Percentiles rank a stretch among this genome's conserved stretches.
Evolutionary conservation across 169 alveolate genomes (phyloP).

Genomic region (Theileria equi): DNA sequence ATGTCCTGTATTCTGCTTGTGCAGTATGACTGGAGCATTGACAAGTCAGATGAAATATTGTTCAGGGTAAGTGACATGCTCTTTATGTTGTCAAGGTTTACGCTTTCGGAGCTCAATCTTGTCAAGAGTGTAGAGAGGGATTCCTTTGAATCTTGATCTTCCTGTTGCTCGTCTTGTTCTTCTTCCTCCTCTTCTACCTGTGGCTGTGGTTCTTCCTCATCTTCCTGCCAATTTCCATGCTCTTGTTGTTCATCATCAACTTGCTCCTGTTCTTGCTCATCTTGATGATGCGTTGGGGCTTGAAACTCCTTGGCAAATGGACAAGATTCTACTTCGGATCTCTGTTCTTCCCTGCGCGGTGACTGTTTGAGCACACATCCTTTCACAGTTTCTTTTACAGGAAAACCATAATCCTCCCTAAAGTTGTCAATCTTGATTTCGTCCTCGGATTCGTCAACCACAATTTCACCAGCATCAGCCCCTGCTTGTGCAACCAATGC

Average conservation of each 20-base stretch:
- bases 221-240: neutral
- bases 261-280: neutral
- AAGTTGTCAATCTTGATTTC: slow-evolving; percentile 20
- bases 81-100: slow-evolving; percentile 12
- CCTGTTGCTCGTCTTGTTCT: neutral
- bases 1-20: slow-evolving; percentile 22
- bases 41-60: slow-evolving; percentile 19
- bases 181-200: slow-evolving; percentile 16
- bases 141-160: neutral
- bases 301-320: no score
- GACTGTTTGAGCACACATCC: neutral
- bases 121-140: neutral
- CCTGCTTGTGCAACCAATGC: neutral
- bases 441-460: slow-evolving; percentile 49
- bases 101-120: slow-evolving; percentile 1
- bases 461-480: slow-evolving; percentile 40
- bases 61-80: slow-evolving; percentile 20
- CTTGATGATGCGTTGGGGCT: neutral
- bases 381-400: neutral
- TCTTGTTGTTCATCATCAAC: slow-evolving; percentile 14
- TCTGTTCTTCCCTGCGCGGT: no score
- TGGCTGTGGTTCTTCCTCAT: neutral
- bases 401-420: neutral
- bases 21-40: slow-evolving; percentile 42
- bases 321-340: no score